phyloP scores from a whole-genome alignment of 768 basidiomycete species.

The Hypholoma sublateritium region DNA sequence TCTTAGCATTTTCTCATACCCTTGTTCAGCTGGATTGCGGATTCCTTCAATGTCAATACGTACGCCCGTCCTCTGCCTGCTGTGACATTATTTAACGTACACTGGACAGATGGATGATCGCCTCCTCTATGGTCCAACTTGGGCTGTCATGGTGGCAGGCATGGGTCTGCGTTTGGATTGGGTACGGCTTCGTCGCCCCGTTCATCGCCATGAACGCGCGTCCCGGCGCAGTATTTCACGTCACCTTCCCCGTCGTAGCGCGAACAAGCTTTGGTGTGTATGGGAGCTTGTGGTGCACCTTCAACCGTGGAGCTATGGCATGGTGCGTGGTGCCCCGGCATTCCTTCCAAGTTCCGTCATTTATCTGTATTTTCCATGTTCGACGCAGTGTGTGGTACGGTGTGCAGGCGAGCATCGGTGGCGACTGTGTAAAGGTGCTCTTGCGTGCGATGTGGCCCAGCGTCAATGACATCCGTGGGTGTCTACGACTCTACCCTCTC shows the following conservation, averaged over 20 bases:
- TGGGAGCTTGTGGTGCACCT: constrained; percentile 77
- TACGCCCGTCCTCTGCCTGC: constrained; percentile 29
- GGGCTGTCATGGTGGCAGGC: constrained; percentile 85
- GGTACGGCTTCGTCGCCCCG: constrained; percentile 57
- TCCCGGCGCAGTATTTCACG: constrained; percentile 74
- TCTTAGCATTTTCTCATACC: background rate
- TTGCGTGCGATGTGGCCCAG: constrained; percentile 77
- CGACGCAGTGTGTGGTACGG: constrained; percentile 67
- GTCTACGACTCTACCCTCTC: constrained; percentile 5
- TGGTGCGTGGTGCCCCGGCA: constrained; percentile 42
- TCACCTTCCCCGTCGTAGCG: constrained; percentile 75
- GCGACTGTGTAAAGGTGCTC: constrained; percentile 73
- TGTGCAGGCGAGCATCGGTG: constrained; percentile 82
- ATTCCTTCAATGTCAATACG: constrained; percentile 80
- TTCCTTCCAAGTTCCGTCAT: background rate
- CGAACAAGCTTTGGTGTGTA: constrained; percentile 79
- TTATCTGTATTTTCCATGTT: constrained; percentile 3
- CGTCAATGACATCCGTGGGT: constrained; percentile 63
- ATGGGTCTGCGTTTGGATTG: constrained; percentile 78
- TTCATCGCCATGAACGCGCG: constrained; percentile 79
- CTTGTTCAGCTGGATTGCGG: constrained; percentile 67
- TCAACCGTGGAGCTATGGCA: constrained; percentile 73
- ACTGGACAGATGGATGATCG: constrained; percentile 68
- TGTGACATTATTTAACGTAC: background rate
- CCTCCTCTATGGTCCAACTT: constrained; percentile 69